Evolutionary conservation across 129 eudicot species (phyloP).

Genomic region (Rutidosis leptorrhynchoides): DNA sequence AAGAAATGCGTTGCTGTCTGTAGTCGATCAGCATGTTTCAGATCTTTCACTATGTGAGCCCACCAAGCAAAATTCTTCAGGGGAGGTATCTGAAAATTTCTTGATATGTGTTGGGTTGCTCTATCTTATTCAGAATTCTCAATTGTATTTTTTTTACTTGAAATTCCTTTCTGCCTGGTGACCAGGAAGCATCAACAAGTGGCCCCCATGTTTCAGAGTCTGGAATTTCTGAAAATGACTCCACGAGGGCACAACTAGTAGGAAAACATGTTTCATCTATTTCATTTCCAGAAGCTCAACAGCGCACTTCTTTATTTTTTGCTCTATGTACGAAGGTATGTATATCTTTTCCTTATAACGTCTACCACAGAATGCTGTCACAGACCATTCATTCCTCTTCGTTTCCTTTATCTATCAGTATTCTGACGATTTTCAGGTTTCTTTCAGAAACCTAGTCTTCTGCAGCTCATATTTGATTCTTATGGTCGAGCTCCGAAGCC

Average conservation of each 20-base stretch:
- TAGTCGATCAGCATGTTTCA: conserved; percentile 37
- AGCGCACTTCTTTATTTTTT: conserved; percentile 74
- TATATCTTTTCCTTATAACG: conserved; percentile 1
- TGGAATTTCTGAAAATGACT: conserved; percentile 43
- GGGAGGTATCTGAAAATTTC: no score
- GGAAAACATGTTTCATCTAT: conserved; percentile 40
- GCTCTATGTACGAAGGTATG: conserved; percentile 80
- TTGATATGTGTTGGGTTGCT: no score
- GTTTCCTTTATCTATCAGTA: background rate
- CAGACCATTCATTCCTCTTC: background rate
- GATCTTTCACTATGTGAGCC: conserved; percentile 34
- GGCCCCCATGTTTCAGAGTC: conserved; percentile 70
- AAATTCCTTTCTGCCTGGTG: conserved; percentile 49
- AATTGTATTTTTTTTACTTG: conserved; percentile 26
- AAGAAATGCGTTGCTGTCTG: conserved; percentile 65
- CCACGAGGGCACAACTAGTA: conserved; percentile 33
- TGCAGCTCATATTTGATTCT: conserved; percentile 72
- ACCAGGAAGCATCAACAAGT: conserved; percentile 71
- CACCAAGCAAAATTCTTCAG: conserved; percentile 51
- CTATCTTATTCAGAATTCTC: no score
- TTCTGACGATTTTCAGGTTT: background rate
- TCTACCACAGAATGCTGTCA: no score
- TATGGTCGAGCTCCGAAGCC: conserved; percentile 64
- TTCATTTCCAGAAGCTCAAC: conserved; percentile 63
- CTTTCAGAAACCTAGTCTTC: conserved; percentile 81